Conservation (phyloP, 129 eudicot species). For the Scalesia atractyloides region DNA sequence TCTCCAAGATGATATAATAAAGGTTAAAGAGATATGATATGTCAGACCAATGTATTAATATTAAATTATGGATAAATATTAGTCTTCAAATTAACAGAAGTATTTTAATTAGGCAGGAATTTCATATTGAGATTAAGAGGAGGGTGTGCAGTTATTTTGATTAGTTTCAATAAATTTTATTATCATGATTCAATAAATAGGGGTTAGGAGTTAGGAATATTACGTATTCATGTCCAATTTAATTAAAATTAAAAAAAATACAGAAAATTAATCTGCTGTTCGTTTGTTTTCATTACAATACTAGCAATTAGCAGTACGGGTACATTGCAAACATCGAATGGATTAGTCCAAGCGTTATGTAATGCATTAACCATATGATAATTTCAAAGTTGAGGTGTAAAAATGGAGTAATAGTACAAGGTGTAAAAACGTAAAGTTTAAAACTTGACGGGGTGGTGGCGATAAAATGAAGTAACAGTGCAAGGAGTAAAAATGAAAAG, state of each 20-base stretch:
- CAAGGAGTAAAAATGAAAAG: no score
- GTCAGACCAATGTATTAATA: background rate
- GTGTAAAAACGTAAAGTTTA: no score
- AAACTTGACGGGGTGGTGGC: no score
- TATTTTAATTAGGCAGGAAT: background rate
- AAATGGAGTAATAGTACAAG: no score
- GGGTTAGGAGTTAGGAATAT: background rate
- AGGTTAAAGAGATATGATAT: background rate
- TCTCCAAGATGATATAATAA: constrained; percentile 6
- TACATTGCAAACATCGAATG: no score
- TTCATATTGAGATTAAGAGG: constrained; percentile 1
- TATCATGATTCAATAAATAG: background rate
- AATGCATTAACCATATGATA: no score
- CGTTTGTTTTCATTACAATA: background rate
- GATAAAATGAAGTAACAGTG: no score
- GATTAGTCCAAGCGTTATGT: no score
- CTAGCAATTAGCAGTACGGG: no score
- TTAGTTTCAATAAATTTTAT: background rate
- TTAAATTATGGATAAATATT: background rate
- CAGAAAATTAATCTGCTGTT: background rate
- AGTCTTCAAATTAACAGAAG: background rate
- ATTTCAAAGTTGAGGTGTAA: no score
- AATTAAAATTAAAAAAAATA: background rate
- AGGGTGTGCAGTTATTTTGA: background rate
- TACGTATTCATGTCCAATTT: background rate